Conservation (phyloP, 176 grass and related monocot genomes). For the Oryza brachyantha region DNA sequence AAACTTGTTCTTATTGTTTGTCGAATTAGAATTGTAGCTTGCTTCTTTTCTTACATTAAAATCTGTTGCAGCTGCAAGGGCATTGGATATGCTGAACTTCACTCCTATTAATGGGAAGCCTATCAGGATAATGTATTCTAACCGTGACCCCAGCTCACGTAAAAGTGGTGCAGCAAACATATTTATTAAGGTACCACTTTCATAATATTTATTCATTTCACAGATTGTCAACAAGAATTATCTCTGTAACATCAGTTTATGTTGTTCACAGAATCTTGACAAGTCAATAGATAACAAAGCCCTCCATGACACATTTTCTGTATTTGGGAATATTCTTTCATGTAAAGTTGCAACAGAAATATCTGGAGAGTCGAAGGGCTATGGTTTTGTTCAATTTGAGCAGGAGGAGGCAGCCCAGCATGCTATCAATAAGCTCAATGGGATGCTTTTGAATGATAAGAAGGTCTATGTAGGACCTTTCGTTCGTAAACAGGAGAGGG, state of each 20-base stretch:
- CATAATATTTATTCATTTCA: background rate
- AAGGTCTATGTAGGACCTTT: slow-evolving; percentile 73
- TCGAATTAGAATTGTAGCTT: background rate
- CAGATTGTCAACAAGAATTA: background rate
- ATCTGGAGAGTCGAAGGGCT: slow-evolving; percentile 60
- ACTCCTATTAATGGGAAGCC: slow-evolving; percentile 57
- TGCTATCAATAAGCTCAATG: slow-evolving; percentile 69
- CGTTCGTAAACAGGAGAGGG: slow-evolving; percentile 67
- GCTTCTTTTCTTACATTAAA: background rate
- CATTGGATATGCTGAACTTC: slow-evolving; percentile 68
- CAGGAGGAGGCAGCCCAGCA: slow-evolving; percentile 51
- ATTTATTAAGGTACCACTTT: slow-evolving; percentile 58
- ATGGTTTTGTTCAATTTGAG: slow-evolving; percentile 70
- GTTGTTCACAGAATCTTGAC: slow-evolving; percentile 59
- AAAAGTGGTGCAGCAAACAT: slow-evolving; percentile 71
- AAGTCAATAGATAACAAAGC: slow-evolving; percentile 74
- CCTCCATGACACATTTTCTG: slow-evolving; percentile 58
- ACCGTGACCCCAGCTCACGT: slow-evolving; percentile 69
- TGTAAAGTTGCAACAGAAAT: slow-evolving; percentile 66
- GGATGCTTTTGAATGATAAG: slow-evolving; percentile 77
- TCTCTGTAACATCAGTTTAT: background rate
- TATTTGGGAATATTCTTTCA: slow-evolving; percentile 62
- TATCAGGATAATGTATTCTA: slow-evolving; percentile 81
- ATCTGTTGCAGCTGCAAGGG: slow-evolving; percentile 40
- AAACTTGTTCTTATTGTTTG: background rate